Conservation (phyloP, 2,329 filamentous ascomycete genomes). For the Byssochlamys sp. region DNA sequence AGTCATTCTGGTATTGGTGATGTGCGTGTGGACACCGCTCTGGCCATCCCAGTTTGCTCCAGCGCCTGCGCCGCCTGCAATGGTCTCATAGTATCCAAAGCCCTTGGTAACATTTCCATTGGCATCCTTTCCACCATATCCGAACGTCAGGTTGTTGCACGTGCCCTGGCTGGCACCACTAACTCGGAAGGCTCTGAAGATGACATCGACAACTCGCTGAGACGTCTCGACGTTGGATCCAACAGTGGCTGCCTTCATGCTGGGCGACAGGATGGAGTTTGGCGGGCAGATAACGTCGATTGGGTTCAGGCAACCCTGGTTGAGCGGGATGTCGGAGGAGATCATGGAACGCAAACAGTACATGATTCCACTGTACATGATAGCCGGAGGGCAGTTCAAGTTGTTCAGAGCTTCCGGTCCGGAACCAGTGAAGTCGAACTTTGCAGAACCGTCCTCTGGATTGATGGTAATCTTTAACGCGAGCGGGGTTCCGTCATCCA, state of each 20-base stretch:
- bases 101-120: conserved; percentile 54
- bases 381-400: conserved; percentile 70
- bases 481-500: conserved; percentile 79
- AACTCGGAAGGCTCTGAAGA: conserved; percentile 68
- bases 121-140: conserved; percentile 59
- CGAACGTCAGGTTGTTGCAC: conserved; percentile 78
- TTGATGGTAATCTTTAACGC: conserved; percentile 66
- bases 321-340: conserved; percentile 70
- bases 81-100: conserved; percentile 83
- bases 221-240: conserved; percentile 72
- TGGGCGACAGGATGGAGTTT: conserved; percentile 63
- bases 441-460: conserved; percentile 60
- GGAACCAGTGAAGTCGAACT: conserved; percentile 70
- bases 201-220: conserved; percentile 73
- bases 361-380: conserved; percentile 75
- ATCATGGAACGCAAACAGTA: conserved; percentile 76
- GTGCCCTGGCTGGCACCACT: conserved; percentile 72
- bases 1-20: conserved; percentile 81
- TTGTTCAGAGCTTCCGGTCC: conserved; percentile 72
- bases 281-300: conserved; percentile 64
- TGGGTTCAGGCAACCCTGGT: conserved; percentile 73
- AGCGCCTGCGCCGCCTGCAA: conserved; percentile 69
- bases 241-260: conserved; percentile 67
- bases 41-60: conserved; percentile 68
- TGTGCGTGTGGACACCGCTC: conserved; percentile 69